Base-by-base conservation (phyloP, 23 red algal genomes). In the Chondrus crispus region DNA sequence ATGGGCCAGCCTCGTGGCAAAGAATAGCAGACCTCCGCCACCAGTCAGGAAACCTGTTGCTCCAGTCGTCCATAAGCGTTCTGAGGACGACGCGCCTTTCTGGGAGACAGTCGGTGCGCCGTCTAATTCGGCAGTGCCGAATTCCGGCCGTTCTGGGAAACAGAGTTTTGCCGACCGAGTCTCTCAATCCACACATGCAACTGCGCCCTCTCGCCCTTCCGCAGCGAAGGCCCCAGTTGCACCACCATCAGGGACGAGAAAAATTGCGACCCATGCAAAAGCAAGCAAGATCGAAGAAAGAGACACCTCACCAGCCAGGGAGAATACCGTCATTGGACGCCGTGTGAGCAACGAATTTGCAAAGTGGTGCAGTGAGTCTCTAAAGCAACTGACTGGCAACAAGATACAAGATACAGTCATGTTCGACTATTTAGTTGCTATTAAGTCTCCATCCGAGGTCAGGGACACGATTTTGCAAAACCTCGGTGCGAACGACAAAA, bases 381-480 rank as follows among this genome's bases (percentile, higher is more conserved):
- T 92, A 63, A 75, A 92, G 62, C 37, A 69, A 62, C 57, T 92
- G 7, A 92, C 89, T 6, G 89, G 89, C 71, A 92, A 69, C 55
- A 68, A 49, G 33, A 77, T 55, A 41, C 77, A 82, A 53, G 89
- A 92, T 37, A 70, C 77, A 16, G 75, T 58, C 13, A 16, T 92
- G 26, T 68, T 92, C 6, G 75, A 92, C 28, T 92, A 92, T 49
- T 62, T 92, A 18, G 62, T 92, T 22, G 75, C 62, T 26, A 81
- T 92, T 45, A 92, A 92, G 40, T 84, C 77, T 29, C 62, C 79
- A 9, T 82, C 77, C 2, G 89, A 92, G 43, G 84, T 92, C 46
- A 70, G 89, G 44, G 89, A 92, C 49, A 92, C 89, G 42, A 50
- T 92, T n/a, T 51, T 92, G 41, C 89, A 92, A 50, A 92, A 92